Percentiles rank a stretch among this genome's conserved stretches.
These are phyloP conservation scores for Verticillium longisporum DNA, from an alignment of 2,329 filamentous ascomycete species.

Conservation along the genomic window DNA sequence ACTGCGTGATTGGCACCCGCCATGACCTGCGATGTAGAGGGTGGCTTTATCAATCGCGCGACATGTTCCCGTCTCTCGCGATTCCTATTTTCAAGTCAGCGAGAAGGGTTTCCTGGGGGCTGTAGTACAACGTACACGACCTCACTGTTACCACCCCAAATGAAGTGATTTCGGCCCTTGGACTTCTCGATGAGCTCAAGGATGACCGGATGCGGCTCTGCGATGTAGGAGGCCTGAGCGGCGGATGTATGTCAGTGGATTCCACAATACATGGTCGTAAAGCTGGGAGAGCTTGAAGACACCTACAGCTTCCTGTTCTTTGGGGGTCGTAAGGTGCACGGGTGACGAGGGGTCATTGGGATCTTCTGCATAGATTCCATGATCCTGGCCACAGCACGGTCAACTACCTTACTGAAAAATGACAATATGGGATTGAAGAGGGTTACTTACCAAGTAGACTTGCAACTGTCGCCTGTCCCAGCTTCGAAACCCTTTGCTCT, in stretches of 20 bases:
- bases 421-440: background rate
- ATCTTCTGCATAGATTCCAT: background rate
- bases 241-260: background rate
- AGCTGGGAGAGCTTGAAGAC: background rate
- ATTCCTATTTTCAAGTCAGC: background rate
- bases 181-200: conserved; percentile 1
- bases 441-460: conserved; percentile 1
- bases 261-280: too few relatives aligned
- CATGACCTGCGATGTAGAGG: conserved; percentile 4
- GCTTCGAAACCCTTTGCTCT: background rate
- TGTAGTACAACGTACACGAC: conserved; percentile 1
- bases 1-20: conserved; percentile 5
- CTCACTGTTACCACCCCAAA: conserved; percentile 4
- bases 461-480: conserved; percentile 5
- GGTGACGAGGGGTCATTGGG: background rate
- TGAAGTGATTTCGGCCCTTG: conserved; percentile 2
- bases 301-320: conserved; percentile 7
- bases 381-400: background rate
- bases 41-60: background rate
- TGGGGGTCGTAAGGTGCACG: conserved; percentile 1
- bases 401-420: background rate
- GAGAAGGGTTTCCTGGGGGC: background rate
- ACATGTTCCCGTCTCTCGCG: background rate
- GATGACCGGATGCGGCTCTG: conserved; percentile 4
- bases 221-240: conserved; percentile 4